Evolutionary conservation across 2,329 filamentous ascomycete genomes (phyloP).

Genomic region (Purpureocillium lavendulum): DNA sequence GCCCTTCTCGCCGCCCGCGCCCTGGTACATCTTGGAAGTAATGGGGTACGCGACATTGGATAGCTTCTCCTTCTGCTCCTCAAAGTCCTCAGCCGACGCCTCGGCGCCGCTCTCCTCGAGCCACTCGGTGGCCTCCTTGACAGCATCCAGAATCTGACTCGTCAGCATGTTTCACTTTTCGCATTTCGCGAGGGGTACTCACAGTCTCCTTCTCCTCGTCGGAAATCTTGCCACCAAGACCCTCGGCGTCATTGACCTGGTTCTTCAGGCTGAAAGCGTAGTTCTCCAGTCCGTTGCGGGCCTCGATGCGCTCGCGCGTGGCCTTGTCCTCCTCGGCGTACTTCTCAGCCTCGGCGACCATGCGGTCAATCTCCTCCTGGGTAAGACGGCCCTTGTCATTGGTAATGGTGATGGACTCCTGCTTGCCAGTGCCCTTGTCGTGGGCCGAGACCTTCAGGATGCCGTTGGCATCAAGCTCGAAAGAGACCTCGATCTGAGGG

Average conservation of each 20-base stretch:
- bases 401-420: conserved; percentile 95
- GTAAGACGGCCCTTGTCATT: conserved; percentile 98
- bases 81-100: conserved; percentile 87
- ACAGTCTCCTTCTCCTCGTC: conserved; percentile 97
- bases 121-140: conserved; percentile 97
- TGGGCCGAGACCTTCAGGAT: conserved; percentile 93
- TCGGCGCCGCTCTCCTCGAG: conserved; percentile 87
- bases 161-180: too few relatives aligned
- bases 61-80: conserved; percentile 99
- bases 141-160: conserved; percentile 69
- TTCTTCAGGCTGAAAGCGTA: conserved; percentile 99
- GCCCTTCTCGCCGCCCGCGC: conserved; percentile 41
- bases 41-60: conserved; percentile 96
- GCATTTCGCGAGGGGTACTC: conserved; percentile 30
- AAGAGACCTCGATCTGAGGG: conserved; percentile 96
- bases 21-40: conserved; percentile 90
- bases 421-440: conserved; percentile 98
- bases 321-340: conserved; percentile 99
- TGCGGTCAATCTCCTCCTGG: conserved; percentile 96
- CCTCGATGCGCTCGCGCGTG: conserved; percentile 92
- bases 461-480: conserved; percentile 97
- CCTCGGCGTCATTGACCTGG: conserved; percentile 95
- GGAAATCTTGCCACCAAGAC: conserved; percentile 95
- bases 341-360: conserved; percentile 97
- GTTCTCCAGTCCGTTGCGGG: conserved; percentile 95